Conservation (phyloP, 2,329 filamentous ascomycete genomes). For the Nannizziopsis arthrosporioides region DNA sequence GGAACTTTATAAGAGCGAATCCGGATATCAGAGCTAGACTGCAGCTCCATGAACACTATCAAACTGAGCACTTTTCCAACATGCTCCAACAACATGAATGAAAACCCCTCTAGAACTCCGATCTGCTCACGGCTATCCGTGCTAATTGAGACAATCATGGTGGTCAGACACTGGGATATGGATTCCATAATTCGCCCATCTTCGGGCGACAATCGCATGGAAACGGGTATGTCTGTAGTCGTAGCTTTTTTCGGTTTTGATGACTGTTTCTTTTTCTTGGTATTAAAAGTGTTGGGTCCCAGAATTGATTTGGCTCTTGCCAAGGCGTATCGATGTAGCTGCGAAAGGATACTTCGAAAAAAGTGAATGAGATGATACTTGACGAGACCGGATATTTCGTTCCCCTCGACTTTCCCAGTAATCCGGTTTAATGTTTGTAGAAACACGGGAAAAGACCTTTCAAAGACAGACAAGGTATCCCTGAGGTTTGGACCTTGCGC, state of each 20-base stretch:
- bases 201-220: not conserved
- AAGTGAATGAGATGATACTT: slow-evolving; percentile 27
- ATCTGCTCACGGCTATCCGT: slow-evolving; percentile 19
- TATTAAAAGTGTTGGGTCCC: slow-evolving; percentile 2
- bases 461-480: slow-evolving; percentile 18
- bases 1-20: slow-evolving; percentile 19
- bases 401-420: slow-evolving; percentile 11
- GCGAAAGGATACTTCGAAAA: slow-evolving; percentile 23
- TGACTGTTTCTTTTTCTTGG: slow-evolving; percentile 14
- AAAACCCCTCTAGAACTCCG: slow-evolving; percentile 32
- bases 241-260: slow-evolving; percentile 11
- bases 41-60: slow-evolving; percentile 29
- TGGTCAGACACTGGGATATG: slow-evolving; percentile 21
- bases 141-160: slow-evolving; percentile 25
- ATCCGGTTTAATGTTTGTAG: slow-evolving; percentile 23
- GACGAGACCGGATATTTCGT: slow-evolving; percentile 18
- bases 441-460: slow-evolving; percentile 20
- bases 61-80: slow-evolving; percentile 32
- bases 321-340: slow-evolving; percentile 21
- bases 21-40: slow-evolving; percentile 20
- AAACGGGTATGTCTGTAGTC: slow-evolving; percentile 1
- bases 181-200: slow-evolving; percentile 17
- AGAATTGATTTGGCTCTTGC: slow-evolving; percentile 9
- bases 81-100: slow-evolving; percentile 29
- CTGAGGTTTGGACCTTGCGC: slow-evolving; percentile 14